phyloP scores from a whole-genome alignment of 192 early-diverging fungal genomes.

The Coemansia sp. region DNA sequence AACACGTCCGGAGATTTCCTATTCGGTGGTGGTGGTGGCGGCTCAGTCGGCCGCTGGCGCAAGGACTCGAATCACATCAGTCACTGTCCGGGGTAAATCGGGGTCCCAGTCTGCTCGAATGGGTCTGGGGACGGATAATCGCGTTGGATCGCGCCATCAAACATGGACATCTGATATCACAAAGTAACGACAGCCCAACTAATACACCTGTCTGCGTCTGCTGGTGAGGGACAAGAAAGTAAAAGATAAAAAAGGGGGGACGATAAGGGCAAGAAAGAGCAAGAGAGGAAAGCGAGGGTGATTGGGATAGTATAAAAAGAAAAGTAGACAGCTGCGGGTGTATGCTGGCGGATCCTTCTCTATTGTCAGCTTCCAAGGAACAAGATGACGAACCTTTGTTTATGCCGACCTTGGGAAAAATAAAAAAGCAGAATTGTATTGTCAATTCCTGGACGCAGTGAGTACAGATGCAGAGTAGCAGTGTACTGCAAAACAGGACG shows the following conservation, averaged over 20 bases:
- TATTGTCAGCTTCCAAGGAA: neutral
- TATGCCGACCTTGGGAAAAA: conserved; percentile 4
- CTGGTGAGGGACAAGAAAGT: neutral
- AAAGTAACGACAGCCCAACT: neutral
- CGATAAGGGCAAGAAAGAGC: neutral
- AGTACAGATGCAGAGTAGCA: neutral
- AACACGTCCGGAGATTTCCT: neutral
- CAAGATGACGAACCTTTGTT: neutral
- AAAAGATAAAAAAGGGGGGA: neutral
- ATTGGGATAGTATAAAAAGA: neutral
- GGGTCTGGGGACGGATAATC: conserved; percentile 54
- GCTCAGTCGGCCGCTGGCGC: neutral
- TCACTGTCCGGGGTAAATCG: conserved; percentile 24
- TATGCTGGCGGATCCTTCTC: conserved; percentile 3
- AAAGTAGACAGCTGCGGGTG: neutral
- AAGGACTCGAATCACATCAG: neutral
- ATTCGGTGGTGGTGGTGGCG: neutral
- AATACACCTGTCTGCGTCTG: neutral
- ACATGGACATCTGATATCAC: conserved; percentile 15
- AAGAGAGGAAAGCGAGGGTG: neutral
- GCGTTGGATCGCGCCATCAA: conserved; percentile 32
- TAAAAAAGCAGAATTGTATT: neutral
- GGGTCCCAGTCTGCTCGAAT: conserved; percentile 37
- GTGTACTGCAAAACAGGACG: neutral
- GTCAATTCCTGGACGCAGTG: neutral